phyloP scores from a whole-genome alignment of 1,284 basidiomycete genomes.

The Mrakiaceae sp. region DNA sequence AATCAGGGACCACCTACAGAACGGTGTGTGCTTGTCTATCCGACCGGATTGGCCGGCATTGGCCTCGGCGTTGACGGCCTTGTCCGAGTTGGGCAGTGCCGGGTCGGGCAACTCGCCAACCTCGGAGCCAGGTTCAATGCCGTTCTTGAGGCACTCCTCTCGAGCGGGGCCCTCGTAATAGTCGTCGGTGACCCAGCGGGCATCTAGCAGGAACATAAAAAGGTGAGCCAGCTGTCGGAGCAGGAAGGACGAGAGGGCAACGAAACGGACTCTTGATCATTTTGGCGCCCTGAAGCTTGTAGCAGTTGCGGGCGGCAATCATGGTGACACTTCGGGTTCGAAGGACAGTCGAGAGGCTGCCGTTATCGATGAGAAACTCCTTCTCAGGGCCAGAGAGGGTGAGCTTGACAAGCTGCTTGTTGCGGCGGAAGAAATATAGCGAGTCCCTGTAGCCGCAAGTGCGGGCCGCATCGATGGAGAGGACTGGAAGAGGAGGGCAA shows the following conservation, averaged over 20 bases:
- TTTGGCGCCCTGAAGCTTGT: constrained; percentile 86
- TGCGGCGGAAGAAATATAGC: constrained; percentile 88
- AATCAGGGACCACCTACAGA: constrained; percentile 34
- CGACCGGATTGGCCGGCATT: constrained; percentile 28
- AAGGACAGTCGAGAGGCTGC: constrained; percentile 76
- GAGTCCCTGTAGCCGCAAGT: constrained; percentile 94
- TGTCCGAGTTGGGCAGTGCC: constrained; percentile 29
- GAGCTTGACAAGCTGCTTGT: constrained; percentile 78
- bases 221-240: not conserved
- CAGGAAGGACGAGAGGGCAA: not conserved
- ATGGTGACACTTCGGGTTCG: constrained; percentile 86
- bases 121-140: constrained; percentile 58
- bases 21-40: constrained; percentile 33
- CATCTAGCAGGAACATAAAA: constrained; percentile 45
- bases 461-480: constrained; percentile 92
- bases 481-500: constrained; percentile 40
- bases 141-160: constrained; percentile 56
- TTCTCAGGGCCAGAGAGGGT: constrained; percentile 78
- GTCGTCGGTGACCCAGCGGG: constrained; percentile 83
- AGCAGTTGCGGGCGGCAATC: constrained; percentile 82
- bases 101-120: constrained; percentile 70
- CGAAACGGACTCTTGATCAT: constrained; percentile 61
- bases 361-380: constrained; percentile 75
- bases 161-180: constrained; percentile 80
- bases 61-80: constrained; percentile 33